Percentiles rank a stretch among this genome's conserved stretches.
These are phyloP conservation scores for Paramecium primaurelia DNA, from an alignment of 73 alveolate species.

Conservation along the genomic window DNA sequence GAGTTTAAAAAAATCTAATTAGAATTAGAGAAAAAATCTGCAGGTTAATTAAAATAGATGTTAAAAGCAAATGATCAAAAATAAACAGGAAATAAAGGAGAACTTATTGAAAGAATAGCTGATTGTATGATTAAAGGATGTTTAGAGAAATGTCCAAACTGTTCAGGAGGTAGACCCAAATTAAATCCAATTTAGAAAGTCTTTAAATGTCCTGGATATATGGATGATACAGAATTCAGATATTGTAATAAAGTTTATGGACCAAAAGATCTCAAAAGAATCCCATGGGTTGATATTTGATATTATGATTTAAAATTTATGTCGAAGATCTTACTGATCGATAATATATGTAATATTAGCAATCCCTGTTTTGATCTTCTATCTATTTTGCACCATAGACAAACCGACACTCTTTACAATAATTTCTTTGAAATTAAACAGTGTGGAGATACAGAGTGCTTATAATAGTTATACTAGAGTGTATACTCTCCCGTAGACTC, in stretches of 20 bases:
- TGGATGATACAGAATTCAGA: slow-evolving; percentile 67
- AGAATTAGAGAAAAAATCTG: not conserved
- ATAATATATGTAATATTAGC: not conserved
- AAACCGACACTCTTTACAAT: slow-evolving; percentile 8
- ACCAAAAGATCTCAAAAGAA: not conserved
- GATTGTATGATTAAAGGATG: slow-evolving; percentile 64
- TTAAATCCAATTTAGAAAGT: slow-evolving; percentile 37
- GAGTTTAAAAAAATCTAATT: not conserved
- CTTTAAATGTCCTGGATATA: slow-evolving; percentile 68
- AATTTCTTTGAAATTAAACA: not conserved
- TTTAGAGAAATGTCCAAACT: slow-evolving; percentile 61
- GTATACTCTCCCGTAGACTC: slow-evolving; percentile 46
- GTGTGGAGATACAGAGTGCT: slow-evolving; percentile 44
- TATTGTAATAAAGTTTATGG: slow-evolving; percentile 21
- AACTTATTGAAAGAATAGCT: slow-evolving; percentile 61
- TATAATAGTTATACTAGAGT: not conserved
- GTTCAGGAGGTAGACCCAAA: slow-evolving; percentile 67
- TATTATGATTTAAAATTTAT: not conserved
- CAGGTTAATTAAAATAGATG: slow-evolving; percentile 37
- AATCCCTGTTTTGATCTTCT: slow-evolving; percentile 10
- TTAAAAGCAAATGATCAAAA: slow-evolving; percentile 58
- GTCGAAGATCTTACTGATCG: not conserved
- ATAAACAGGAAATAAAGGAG: slow-evolving; percentile 64
- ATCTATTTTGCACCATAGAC: slow-evolving; percentile 25
- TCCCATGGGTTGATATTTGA: not conserved